Base-by-base conservation (phyloP, 139 green algal species). In the Raphidocelis subcapitata region DNA sequence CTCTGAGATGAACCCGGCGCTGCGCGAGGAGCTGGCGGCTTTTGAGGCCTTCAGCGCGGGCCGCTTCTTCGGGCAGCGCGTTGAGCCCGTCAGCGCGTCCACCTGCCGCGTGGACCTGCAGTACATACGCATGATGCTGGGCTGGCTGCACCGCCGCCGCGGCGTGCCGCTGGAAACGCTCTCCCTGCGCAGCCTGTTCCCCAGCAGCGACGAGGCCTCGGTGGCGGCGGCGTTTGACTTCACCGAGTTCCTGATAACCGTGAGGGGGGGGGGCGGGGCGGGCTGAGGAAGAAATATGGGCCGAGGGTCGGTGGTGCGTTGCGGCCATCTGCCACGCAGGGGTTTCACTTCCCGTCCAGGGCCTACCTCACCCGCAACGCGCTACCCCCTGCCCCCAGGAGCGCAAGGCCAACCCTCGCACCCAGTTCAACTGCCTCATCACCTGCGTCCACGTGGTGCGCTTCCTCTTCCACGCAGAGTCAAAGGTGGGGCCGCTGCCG, bases 161-260 rank as follows among this genome's bases (percentile, higher is more conserved):
- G 76, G 72, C 3, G 55, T 89, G 35, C 75, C 79, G 1, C 55
- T 89, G 52, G 63, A 84, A 24, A 10, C 82, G 20, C 54, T 88
- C 2, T 75, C 51, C 51, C 65, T 89, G 54, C 18, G 41, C 8
- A 24, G 14, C 15, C 23, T 80, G 24, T 26, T 92, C 15, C 85
- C 88, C 0, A 78, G 57, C 3, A 23, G 52, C 0, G 66, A 81
- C 14, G 55, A 80, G 4, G 61, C 60, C 2, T 81, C 60, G 0
- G 84, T 85, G 3, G 37, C 69, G 2, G 5, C 80, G 3, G 75
- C 79, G 12, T 87, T 92, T 62, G 74, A 91, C 10, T 90, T 87
- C 66, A 15, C 85, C 3, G 65, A 86, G n/a, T 92, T 82, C 79
- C 82, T 90, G 32, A 20, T 47, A 2, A 46, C 41, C 4, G 77